A percentile compares a stretch with the other conserved stretches of the same genome.
Conservation (phyloP, 148 eudicot species). For the Silene conica region DNA sequence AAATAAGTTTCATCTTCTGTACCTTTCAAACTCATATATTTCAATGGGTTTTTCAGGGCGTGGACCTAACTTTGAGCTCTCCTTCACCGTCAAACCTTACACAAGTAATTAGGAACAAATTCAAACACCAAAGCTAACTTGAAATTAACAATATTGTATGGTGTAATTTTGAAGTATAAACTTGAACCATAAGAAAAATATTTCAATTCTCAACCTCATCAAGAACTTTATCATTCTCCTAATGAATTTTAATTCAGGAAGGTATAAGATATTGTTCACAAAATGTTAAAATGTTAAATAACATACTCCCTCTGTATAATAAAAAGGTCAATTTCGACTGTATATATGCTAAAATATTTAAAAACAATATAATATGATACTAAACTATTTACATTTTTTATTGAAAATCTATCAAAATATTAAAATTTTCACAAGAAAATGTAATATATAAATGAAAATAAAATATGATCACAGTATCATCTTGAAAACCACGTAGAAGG, state of each 20-base stretch:
- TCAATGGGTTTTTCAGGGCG: constrained; percentile 91
- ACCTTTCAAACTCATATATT: constrained; percentile 97
- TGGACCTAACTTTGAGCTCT: constrained; percentile 81
- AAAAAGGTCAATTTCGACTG: not conserved
- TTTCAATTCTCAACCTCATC: not conserved
- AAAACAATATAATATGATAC: too few relatives aligned
- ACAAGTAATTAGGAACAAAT: not conserved
- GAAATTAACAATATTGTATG: not conserved
- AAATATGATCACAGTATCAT: not conserved
- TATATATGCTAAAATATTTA: not conserved
- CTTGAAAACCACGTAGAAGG: not conserved
- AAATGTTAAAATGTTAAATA: too few relatives aligned
- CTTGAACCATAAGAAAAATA: not conserved
- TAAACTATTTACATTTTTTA: too few relatives aligned
- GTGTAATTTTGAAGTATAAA: not conserved
- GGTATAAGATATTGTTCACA: not conserved
- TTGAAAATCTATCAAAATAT: too few relatives aligned
- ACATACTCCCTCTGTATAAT: not conserved
- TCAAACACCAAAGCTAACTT: not conserved
- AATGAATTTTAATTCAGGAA: too few relatives aligned
- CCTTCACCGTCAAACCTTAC: constrained; percentile 77
- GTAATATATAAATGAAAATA: too few relatives aligned
- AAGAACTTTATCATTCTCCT: not conserved
- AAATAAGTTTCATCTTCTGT: constrained; percentile 7
- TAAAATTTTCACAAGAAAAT: too few relatives aligned